Evolutionary conservation across 352 stramenopile genomes (phyloP), one percentile per base, ranked within the genome.

Genomic region (Pythium monospermum): DNA sequence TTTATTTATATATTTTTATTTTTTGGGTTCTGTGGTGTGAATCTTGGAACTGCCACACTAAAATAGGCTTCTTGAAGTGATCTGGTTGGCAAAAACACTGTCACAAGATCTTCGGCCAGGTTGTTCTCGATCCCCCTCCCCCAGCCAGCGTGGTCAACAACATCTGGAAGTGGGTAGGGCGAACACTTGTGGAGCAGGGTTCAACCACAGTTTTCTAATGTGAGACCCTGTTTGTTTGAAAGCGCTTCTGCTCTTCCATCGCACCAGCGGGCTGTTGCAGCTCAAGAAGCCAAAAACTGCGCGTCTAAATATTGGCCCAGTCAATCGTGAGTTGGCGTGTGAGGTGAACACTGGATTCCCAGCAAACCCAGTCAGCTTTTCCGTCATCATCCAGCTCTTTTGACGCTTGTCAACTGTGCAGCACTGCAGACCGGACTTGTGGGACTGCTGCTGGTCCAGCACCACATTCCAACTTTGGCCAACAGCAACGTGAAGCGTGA

Each of bases 101-200:
- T n/a, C n/a, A n/a, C n/a, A n/a, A n/a, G n/a, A 35, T 35, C 15
- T 35, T 15, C 30, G 15, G 30, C 8, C 30, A 7, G 8, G 12
- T 18, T 18, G 42, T 22, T 18, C 47, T 47, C 54, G 40, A 52
- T 28, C 54, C 54, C 54, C 39, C 22, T 25, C 13, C 22, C 19
- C 54, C 54, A 59, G 51, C 47, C 50, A 59, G 49, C 51, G 51
- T n/a, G 51, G 51, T 58, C 45, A 46, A 52, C 35, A 22, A 50
- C 54, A 61, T 56, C 54, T 61, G 54, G 47, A 30, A 28, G 41
- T 48, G 41, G 41, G 22, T 48, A 48, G 41, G 41, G 41, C 41
- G 23, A 4, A 6, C 21, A n/a, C 4, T 37, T 37, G 26, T 16
- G 40, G 27, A 44, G 26, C n/a, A 47, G 37, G 45, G 46, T 61